Evolutionary conservation across 2,329 filamentous ascomycete species (phyloP).

Genomic region (Didymella glomerata): DNA sequence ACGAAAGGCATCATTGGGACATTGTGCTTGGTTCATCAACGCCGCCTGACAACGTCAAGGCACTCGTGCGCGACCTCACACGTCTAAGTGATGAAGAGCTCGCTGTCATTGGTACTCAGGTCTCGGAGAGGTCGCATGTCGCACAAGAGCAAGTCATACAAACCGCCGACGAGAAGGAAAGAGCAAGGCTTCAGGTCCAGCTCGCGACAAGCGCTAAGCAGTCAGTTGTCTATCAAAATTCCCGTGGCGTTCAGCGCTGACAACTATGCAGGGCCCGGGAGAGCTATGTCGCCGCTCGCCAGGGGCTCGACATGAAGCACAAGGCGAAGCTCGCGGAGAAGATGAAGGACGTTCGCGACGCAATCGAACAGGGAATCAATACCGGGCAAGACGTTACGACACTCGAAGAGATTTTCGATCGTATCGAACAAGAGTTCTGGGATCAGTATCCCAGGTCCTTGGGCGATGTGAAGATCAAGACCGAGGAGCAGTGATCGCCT

Average conservation of each 20-base stretch:
- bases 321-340: conserved; percentile 6
- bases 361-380: conserved; percentile 10
- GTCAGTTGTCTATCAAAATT: neutral
- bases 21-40: neutral
- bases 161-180: neutral
- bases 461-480: neutral
- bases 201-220: conserved; percentile 11
- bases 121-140: neutral
- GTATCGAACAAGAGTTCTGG: conserved; percentile 17
- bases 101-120: neutral
- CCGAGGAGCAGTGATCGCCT: conserved; percentile 3
- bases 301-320: conserved; percentile 9
- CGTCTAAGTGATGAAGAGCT: conserved; percentile 14
- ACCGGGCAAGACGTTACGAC: conserved; percentile 5
- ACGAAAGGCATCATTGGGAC: conserved; percentile 6
- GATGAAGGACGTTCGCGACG: conserved; percentile 14
- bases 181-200: conserved; percentile 9
- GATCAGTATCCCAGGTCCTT: neutral
- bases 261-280: conserved; percentile 1
- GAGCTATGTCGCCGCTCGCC: conserved; percentile 5
- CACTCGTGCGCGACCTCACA: conserved; percentile 9
- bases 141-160: conserved; percentile 8
- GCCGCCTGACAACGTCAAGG: neutral
- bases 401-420: conserved; percentile 11
- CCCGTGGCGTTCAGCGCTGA: neutral